Percentiles rank a stretch among this genome's conserved stretches.
These are phyloP conservation scores for Neurospora cerealis DNA, from an alignment of 495 filamentous ascomycete species.

Conservation along the genomic window DNA sequence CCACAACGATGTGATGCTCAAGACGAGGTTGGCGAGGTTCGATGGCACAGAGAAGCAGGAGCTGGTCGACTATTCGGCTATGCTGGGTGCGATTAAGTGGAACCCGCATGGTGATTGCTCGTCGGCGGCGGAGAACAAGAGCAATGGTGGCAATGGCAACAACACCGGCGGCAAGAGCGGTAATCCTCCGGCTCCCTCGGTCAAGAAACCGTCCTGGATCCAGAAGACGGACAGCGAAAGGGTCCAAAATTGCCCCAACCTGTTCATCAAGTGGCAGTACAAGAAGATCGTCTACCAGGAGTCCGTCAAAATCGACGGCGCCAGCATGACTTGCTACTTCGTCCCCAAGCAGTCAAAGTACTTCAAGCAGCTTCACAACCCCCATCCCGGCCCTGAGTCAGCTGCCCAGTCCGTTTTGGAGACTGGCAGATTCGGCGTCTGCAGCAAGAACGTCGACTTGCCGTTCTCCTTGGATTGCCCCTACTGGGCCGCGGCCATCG, in stretches of 20 bases:
- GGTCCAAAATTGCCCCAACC: slow-evolving; percentile 19
- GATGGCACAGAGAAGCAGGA: neutral
- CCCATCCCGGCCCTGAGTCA: neutral
- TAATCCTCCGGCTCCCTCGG: neutral
- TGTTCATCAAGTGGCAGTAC: slow-evolving; percentile 19
- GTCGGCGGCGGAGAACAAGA: neutral
- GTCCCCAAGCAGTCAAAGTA: neutral
- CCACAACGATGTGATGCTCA: neutral
- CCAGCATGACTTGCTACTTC: slow-evolving; percentile 17
- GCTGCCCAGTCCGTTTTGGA: neutral
- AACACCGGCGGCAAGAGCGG: too few relatives aligned
- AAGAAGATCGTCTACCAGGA: slow-evolving; percentile 9
- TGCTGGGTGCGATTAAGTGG: slow-evolving; percentile 8
- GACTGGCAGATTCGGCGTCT: slow-evolving; percentile 20
- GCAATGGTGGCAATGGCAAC: neutral
- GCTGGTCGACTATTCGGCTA: slow-evolving; percentile 2
- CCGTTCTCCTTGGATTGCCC: neutral
- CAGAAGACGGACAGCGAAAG: slow-evolving; percentile 14
- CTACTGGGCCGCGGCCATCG: slow-evolving; percentile 9
- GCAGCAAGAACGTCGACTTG: slow-evolving; percentile 12
- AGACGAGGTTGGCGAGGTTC: neutral
- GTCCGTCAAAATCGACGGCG: slow-evolving; percentile 19
- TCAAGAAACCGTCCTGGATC: slow-evolving; percentile 10
- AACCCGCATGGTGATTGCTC: neutral
- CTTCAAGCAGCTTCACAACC: neutral